Evolutionary conservation across 2,329 filamentous ascomycete species (phyloP).

Genomic region (Fusarium redolens): DNA sequence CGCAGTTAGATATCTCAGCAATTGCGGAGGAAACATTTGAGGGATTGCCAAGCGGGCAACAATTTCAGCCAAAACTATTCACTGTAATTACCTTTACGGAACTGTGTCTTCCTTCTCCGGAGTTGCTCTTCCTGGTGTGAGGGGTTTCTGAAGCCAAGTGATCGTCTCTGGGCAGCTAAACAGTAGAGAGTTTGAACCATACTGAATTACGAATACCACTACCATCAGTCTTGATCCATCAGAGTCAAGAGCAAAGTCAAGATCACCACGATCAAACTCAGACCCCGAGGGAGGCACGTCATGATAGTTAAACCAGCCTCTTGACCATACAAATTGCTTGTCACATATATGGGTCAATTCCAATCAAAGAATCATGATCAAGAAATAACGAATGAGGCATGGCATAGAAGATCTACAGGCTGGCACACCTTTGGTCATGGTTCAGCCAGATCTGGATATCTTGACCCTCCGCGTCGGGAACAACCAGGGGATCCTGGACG

Average conservation of each 20-base stretch:
- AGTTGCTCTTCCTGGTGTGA: conserved; percentile 34
- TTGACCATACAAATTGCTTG: neutral
- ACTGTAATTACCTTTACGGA: neutral
- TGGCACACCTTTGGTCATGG: conserved; percentile 37
- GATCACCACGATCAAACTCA: neutral
- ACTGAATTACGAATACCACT: conserved; percentile 1
- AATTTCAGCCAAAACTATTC: conserved; percentile 2
- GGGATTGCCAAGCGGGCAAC: conserved; percentile 1
- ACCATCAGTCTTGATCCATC: conserved; percentile 2
- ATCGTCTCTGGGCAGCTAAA: conserved; percentile 11
- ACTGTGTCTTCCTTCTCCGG: neutral
- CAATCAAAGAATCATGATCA: conserved; percentile 2
- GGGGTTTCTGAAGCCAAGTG: conserved; percentile 23
- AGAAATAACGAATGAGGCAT: conserved; percentile 22
- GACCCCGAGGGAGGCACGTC: conserved; percentile 12
- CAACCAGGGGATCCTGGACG: conserved; percentile 42
- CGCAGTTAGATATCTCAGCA: neutral
- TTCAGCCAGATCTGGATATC: conserved; percentile 43
- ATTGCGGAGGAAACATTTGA: conserved; percentile 8
- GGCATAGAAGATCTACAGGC: conserved; percentile 32
- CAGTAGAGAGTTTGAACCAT: conserved; percentile 33
- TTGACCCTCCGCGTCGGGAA: conserved; percentile 40
- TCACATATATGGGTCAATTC: conserved; percentile 6
- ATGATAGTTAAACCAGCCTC: conserved; percentile 15
- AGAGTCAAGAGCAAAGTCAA: conserved; percentile 10